Conservation (phyloP, 371 early-diverging fungal species). For the Lichtheimia ornata region DNA sequence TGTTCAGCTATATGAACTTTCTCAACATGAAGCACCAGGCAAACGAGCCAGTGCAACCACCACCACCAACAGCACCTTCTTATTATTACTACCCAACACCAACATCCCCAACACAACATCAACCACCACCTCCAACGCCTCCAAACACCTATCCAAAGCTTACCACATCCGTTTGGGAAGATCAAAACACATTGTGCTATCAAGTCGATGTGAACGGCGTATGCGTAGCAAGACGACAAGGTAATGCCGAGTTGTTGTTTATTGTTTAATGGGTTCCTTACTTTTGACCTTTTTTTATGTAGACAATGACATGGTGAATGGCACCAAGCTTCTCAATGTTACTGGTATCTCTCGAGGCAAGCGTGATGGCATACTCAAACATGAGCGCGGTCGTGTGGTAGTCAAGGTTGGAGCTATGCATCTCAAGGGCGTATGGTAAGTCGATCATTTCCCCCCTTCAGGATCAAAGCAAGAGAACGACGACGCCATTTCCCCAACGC, state of each 20-base stretch:
- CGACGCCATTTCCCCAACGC: too few relatives aligned
- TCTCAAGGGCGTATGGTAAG: slow-evolving; percentile 87
- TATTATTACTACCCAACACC: neutral
- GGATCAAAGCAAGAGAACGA: too few relatives aligned
- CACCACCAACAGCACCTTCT: neutral
- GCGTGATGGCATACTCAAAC: slow-evolving; percentile 86
- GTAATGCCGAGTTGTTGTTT: slow-evolving; percentile 28
- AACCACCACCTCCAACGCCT: neutral
- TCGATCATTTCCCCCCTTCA: too few relatives aligned
- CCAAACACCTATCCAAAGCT: slow-evolving; percentile 48
- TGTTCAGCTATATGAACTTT: slow-evolving; percentile 11
- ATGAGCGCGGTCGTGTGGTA: slow-evolving; percentile 81
- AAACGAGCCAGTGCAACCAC: neutral
- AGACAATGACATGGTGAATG: slow-evolving; percentile 85
- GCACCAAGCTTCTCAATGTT: slow-evolving; percentile 84
- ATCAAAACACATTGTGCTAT: slow-evolving; percentile 72
- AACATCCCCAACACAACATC: slow-evolving; percentile 1
- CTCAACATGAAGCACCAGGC: neutral
- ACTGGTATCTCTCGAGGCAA: slow-evolving; percentile 88
- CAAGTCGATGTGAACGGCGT: slow-evolving; percentile 73
- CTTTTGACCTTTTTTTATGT: neutral
- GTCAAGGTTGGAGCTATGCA: slow-evolving; percentile 90
- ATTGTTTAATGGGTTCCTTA: neutral
- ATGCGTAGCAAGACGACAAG: slow-evolving; percentile 70
- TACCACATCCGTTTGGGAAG: slow-evolving; percentile 77